Percentiles rank a stretch among this genome's conserved stretches.
Conservation (phyloP, 192 early-diverging fungal genomes). For the Coemansia sp. region DNA sequence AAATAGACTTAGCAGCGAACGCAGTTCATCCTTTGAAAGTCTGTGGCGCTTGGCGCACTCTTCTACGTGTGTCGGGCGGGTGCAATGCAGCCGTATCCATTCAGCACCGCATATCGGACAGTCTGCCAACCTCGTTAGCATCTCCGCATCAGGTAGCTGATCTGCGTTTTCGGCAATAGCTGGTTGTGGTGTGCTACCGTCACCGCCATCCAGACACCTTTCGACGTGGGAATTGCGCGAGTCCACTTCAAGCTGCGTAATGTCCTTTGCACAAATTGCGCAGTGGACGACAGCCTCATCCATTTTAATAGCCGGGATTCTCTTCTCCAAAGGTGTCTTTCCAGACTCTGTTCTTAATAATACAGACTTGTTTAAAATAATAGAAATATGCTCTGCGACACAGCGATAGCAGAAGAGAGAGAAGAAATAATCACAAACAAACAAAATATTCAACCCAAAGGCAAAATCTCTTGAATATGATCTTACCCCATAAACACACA, state of each 20-base stretch:
- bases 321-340: not conserved
- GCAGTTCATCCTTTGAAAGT: conserved; percentile 18
- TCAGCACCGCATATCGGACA: conserved; percentile 38
- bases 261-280: conserved; percentile 27
- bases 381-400: too few species aligned
- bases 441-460: not conserved
- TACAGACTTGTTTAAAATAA: not conserved
- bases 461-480: not conserved
- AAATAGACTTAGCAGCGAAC: conserved; percentile 26
- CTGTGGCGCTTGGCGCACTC: conserved; percentile 25
- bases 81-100: conserved; percentile 8
- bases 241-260: conserved; percentile 14
- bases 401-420: not conserved
- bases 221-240: conserved; percentile 32
- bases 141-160: not conserved
- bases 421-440: conserved; percentile 1
- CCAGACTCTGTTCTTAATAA: not conserved
- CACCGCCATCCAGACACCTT: conserved; percentile 19
- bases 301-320: not conserved
- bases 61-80: conserved; percentile 21
- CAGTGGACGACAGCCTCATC: conserved; percentile 15
- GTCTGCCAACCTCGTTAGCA: conserved; percentile 17
- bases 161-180: not conserved
- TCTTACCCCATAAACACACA: not conserved
- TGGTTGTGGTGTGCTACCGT: not conserved